Percentiles rank a stretch among this genome's conserved stretches.
phyloP scores from a whole-genome alignment of 176 grass and related monocot species.

The Eleusine coracana region DNA sequence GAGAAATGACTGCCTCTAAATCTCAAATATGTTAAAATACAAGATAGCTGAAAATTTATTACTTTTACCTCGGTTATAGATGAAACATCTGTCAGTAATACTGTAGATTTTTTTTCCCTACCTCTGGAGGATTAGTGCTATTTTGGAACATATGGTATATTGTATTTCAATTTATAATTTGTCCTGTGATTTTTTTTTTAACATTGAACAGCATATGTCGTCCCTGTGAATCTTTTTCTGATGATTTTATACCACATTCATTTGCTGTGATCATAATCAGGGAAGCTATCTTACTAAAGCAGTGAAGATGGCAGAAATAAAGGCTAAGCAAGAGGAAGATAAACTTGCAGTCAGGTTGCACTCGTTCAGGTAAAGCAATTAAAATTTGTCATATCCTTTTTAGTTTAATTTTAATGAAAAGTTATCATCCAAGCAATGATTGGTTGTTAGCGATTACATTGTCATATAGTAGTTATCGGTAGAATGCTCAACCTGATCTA shows the following conservation, averaged over 20 bases:
- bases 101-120: not conserved
- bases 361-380: conserved; percentile 66
- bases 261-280: conserved; percentile 46
- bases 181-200: conserved; percentile 1
- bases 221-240: conserved; percentile 18
- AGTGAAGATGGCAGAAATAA: conserved; percentile 67
- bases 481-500: conserved; percentile 21
- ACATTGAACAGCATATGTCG: not conserved
- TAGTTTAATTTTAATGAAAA: conserved; percentile 12
- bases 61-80: not conserved
- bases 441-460: not conserved
- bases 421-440: conserved; percentile 14
- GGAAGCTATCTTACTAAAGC: conserved; percentile 80
- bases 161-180: conserved; percentile 21
- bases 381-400: not conserved
- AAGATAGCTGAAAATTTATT: not conserved
- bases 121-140: not conserved
- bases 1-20: not conserved
- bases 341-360: conserved; percentile 78
- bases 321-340: conserved; percentile 84
- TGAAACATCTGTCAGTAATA: conserved; percentile 5
- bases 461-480: not conserved
- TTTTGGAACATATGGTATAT: conserved; percentile 16
- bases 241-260: not conserved
- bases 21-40: not conserved